A percentile compares a stretch with the other conserved stretches of the same genome.
These are phyloP conservation scores for Ophiostoma himal-ulmi DNA, from an alignment of 2,329 filamentous ascomycete genomes.

Conservation along the genomic window DNA sequence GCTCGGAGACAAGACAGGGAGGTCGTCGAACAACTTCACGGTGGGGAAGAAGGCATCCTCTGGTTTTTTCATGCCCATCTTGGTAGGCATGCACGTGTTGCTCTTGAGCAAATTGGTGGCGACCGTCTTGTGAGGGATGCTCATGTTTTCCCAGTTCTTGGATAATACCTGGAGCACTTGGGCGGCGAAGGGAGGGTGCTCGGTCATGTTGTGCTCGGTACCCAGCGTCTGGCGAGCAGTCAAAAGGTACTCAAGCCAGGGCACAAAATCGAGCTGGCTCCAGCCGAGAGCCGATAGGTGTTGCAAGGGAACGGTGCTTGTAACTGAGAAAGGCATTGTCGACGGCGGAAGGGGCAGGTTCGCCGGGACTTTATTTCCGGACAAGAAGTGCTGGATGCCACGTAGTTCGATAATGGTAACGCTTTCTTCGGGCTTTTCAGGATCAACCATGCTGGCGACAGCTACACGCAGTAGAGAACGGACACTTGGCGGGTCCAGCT, in stretches of 20 bases:
- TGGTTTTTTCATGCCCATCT: constrained; percentile 79
- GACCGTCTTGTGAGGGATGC: constrained; percentile 57
- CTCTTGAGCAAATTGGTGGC: constrained; percentile 60
- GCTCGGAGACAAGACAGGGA: constrained; percentile 67
- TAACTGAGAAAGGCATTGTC: constrained; percentile 81
- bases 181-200: constrained; percentile 65
- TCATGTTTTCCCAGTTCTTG: constrained; percentile 83
- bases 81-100: constrained; percentile 79
- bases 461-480: constrained; percentile 71
- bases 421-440: neutral
- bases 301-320: constrained; percentile 57
- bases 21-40: constrained; percentile 92
- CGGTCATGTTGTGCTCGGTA: constrained; percentile 63
- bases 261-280: constrained; percentile 74
- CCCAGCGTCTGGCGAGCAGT: constrained; percentile 55
- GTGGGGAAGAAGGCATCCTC: constrained; percentile 82
- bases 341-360: constrained; percentile 72
- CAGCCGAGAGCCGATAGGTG: constrained; percentile 80
- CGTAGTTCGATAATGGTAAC: constrained; percentile 69
- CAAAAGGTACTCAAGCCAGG: constrained; percentile 81
- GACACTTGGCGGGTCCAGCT: constrained; percentile 64
- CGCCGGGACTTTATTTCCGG: constrained; percentile 71
- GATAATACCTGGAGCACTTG: constrained; percentile 75
- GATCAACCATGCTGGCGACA: constrained; percentile 60
- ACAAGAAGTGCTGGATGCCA: constrained; percentile 68